Percentiles rank a stretch among this genome's conserved stretches.
These are phyloP conservation scores for Boletus sensibilis DNA, from an alignment of 768 basidiomycete species.

Conservation along the genomic window DNA sequence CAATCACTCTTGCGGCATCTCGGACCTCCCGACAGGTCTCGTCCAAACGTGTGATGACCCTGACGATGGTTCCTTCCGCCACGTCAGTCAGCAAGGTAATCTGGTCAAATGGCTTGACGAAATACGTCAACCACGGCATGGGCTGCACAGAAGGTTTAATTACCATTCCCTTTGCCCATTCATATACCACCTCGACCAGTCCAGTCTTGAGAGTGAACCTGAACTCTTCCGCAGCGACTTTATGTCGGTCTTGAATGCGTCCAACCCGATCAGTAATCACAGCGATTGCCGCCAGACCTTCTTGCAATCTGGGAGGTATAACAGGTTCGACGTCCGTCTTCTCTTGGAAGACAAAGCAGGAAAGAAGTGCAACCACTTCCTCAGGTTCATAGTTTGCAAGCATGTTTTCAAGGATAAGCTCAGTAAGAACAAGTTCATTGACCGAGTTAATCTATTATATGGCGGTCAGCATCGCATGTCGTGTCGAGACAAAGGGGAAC, in stretches of 20 bases:
- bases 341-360: constrained; percentile 97
- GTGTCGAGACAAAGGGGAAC: constrained; percentile 3
- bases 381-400: constrained; percentile 88
- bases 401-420: constrained; percentile 94
- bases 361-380: constrained; percentile 94
- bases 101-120: constrained; percentile 85
- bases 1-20: constrained; percentile 96
- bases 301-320: constrained; percentile 74
- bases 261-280: constrained; percentile 77
- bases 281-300: constrained; percentile 76
- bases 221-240: constrained; percentile 78
- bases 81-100: constrained; percentile 92
- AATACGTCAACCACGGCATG: background rate
- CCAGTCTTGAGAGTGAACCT: constrained; percentile 84
- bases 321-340: constrained; percentile 89
- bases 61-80: constrained; percentile 94
- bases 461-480: background rate
- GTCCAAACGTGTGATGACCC: constrained; percentile 92
- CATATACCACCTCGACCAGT: constrained; percentile 94
- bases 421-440: constrained; percentile 94
- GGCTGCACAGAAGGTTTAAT: constrained; percentile 19
- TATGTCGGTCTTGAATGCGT: constrained; percentile 74
- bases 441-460: constrained; percentile 87
- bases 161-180: constrained; percentile 99
- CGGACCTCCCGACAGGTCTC: constrained; percentile 96